phyloP scores from a whole-genome alignment of 2,329 filamentous ascomycete species.

The Cercospora zeina region DNA sequence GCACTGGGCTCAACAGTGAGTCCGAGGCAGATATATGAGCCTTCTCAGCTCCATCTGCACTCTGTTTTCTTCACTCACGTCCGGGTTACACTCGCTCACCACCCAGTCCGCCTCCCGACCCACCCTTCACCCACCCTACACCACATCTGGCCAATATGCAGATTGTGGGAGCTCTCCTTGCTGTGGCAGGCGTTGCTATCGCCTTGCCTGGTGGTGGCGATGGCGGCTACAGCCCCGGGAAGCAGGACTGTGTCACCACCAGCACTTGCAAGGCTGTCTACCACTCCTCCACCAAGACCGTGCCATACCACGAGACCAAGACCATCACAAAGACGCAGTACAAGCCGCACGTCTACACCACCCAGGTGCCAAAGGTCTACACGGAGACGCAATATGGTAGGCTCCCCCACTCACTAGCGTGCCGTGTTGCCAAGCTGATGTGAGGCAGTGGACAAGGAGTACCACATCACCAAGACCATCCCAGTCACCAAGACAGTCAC shows the following conservation, averaged over 20 bases:
- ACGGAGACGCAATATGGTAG: constrained; percentile 17
- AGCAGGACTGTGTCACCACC: constrained; percentile 22
- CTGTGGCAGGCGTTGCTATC: constrained; percentile 22
- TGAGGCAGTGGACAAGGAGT: constrained; percentile 7
- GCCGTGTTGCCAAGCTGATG: background rate
- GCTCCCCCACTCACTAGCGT: background rate
- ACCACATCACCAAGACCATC: constrained; percentile 24
- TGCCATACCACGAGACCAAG: constrained; percentile 24
- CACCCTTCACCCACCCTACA: background rate
- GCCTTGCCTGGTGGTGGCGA: constrained; percentile 22
- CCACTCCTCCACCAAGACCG: constrained; percentile 22
- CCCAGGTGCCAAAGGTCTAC: constrained; percentile 18
- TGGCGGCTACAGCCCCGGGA: constrained; percentile 8
- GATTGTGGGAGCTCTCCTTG: constrained; percentile 21
- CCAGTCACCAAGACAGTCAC: constrained; percentile 23
- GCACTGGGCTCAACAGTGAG: constrained; percentile 5
- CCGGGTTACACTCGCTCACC: background rate
- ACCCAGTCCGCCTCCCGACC: background rate
- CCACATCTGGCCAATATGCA: constrained; percentile 21
- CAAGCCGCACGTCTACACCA: constrained; percentile 19
- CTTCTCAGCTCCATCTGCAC: background rate
- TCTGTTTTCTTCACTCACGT: background rate
- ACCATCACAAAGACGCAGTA: constrained; percentile 25
- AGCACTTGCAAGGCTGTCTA: constrained; percentile 24
- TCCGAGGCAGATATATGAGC: constrained; percentile 5